Base-by-base conservation (phyloP, 805 yeast genomes). In the Teunomyces lycoperdinae region DNA sequence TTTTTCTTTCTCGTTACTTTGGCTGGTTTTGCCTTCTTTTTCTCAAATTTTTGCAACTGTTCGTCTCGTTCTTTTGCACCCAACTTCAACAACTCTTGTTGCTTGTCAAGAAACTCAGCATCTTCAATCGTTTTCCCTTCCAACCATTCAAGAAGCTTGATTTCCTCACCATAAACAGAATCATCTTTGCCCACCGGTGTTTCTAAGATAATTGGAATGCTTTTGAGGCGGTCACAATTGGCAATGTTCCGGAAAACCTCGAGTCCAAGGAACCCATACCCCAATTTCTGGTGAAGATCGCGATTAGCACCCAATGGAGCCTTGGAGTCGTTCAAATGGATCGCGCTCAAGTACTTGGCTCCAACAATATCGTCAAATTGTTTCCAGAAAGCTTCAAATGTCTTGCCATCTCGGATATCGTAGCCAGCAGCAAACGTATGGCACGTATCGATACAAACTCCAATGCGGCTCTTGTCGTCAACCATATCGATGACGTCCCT, bases 361-460 rank as follows among this genome's bases (percentile, higher is more conserved):
- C 99, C 99, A 14, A 94, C 75, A 6, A 77, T 72, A 5, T 73
- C 63, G 59, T 91, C 97, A 65, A 87, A 94, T 34, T 82, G 68
- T 4, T 71, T 64, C 95, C 97, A 87, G 64, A 94, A 91, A 39
- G 68, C 67, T 8, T 75, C 72, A 68, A 83, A 87, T 10, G 70
- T 62, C 28, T 74, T 81, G 49, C 76, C 77, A 13, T 77, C 76
- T n/a, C 83, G 68, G 41, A 94, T 76, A 61, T 94, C 97, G 63
- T 88, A 91, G 1, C 99, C 99, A 1, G 98, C 96, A 0, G 98
- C 97, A 73, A 88, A 90, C 0, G 96, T 76, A 66, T 94, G 99
- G 63, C 99, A 94, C 0, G 98, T 94, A 64, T 94, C 99, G 11
- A 94, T 77, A 63, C 99, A 94, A 0, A 94, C 96, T 3, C 99